Percentiles rank a stretch among this genome's conserved stretches.
Evolutionary conservation across 805 yeast species (phyloP).

Genomic region (Tetrapisispora namnaoensis): DNA sequence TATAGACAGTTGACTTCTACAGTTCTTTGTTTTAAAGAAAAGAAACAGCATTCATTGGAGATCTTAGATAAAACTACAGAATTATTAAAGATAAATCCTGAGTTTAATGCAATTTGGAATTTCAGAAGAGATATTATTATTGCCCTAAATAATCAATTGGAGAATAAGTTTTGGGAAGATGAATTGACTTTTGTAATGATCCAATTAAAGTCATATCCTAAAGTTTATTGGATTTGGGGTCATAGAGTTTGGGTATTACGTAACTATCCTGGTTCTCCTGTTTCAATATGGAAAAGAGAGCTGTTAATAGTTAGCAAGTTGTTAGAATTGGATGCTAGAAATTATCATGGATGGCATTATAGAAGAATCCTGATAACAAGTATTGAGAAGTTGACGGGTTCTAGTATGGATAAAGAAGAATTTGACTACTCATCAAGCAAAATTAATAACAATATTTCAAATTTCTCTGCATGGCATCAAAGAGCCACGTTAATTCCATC

Average conservation of each 20-base stretch:
- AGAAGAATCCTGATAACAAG: constrained; percentile 57
- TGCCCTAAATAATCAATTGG: constrained; percentile 14
- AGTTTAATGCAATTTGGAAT: constrained; percentile 85
- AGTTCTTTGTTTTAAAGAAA: constrained; percentile 33
- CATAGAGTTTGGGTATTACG: constrained; percentile 79
- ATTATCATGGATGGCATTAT: constrained; percentile 95
- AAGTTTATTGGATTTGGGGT: constrained; percentile 95
- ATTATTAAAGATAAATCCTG: constrained; percentile 65
- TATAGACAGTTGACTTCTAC: constrained; percentile 40
- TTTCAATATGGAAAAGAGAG: constrained; percentile 58
- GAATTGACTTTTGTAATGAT: constrained; percentile 56
- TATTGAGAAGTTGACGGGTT: constrained; percentile 15
- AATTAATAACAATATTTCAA: constrained; percentile 77
- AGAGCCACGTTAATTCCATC: constrained; percentile 59
- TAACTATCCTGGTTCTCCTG: constrained; percentile 35
- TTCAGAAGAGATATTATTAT: constrained; percentile 63
- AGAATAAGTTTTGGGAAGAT: constrained; percentile 30
- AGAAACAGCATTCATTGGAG: constrained; percentile 26
- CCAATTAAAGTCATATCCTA: constrained; percentile 60
- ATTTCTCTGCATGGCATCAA: constrained; percentile 94
- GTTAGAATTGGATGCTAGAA: constrained; percentile 65
- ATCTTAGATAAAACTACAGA: constrained; percentile 46
- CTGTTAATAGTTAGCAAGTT: constrained; percentile 58
- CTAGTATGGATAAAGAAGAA: constrained; percentile 39
- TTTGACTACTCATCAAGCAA: constrained; percentile 67